Evolutionary conservation across 2,329 filamentous ascomycete genomes (phyloP), one percentile per base, ranked within the genome.

Genomic region (Coleophoma eucalyptorum): DNA sequence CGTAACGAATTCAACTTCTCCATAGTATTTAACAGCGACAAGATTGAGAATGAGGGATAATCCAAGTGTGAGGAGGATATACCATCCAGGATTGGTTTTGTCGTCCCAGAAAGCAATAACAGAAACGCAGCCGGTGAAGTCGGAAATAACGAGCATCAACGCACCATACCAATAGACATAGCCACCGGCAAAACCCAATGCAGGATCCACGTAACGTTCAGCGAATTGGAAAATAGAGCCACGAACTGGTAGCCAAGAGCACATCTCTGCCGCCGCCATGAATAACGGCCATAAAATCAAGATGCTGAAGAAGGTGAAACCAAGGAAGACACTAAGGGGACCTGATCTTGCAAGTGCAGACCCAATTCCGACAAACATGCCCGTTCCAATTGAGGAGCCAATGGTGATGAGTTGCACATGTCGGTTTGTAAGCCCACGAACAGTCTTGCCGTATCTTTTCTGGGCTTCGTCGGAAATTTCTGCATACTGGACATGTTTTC

Each of bases 251-350:
- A 26, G 35, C 49, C 13, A 83, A 66, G 3, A 82, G 79, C 47
- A 86, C 74, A 71, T 81, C 84, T 32, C 82, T 76, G 19, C 81
- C 79, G 70, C 86, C 79, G 65, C 82, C 79, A 19, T 74, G 75
- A 50, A 75, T 71, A 45, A 70, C 72, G 44, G 75, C 75, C 49
- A 84, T 76, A 60, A 69, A 43, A 79, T 65, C 56, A 77, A 53
- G n/a, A 75, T 65, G 34, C 71, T 69, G 49, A 78, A 67, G 49
- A 78, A 66, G 11, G 63, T 57, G 58, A 70, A 72, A 57, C 72
- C 71, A 53, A 72, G 65, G 44, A 79, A 62, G 12, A 72, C 65
- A 37, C 71, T 71, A 11, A 68, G 65, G 26, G 74, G 72, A 18
- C 73, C 75, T 59, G 72, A 72, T 33, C 55, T 66, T 32, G 62